A percentile compares a stretch with the other conserved stretches of the same genome.
These are phyloP conservation scores for Stereum hirsutum DNA, from an alignment of 1,284 basidiomycete species.

Conservation along the genomic window DNA sequence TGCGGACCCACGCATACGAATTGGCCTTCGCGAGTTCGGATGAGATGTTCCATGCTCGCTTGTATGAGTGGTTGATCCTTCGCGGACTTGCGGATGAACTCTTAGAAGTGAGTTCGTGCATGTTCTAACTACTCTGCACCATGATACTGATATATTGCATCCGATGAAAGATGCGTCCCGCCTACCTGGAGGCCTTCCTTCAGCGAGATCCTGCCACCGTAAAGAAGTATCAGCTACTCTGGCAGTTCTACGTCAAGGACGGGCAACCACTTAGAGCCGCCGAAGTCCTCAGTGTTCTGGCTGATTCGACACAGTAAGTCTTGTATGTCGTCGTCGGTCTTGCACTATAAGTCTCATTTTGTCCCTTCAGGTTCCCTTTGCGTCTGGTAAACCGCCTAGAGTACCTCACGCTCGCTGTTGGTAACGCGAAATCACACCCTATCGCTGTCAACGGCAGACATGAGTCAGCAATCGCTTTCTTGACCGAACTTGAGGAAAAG, in stretches of 20 bases:
- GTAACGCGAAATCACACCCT: constrained; percentile 92
- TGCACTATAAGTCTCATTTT: constrained; percentile 1
- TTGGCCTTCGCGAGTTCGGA: constrained; percentile 81
- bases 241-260: constrained; percentile 95
- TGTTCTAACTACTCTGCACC: constrained; percentile 3
- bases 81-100: constrained; percentile 81
- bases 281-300: constrained; percentile 78
- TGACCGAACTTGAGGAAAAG: constrained; percentile 91
- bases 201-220: constrained; percentile 73
- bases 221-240: constrained; percentile 83
- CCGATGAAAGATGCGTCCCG: constrained; percentile 63
- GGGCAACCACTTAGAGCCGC: constrained; percentile 82
- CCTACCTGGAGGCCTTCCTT: constrained; percentile 84
- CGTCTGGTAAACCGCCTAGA: constrained; percentile 71
- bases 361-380: constrained; percentile 48
- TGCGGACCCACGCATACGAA: constrained; percentile 69
- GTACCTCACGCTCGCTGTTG: constrained; percentile 88
- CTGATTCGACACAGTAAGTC: constrained; percentile 77
- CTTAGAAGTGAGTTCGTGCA: constrained; percentile 73
- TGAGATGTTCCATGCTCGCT: constrained; percentile 87
- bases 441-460: constrained; percentile 66
- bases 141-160: neutral
- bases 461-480: constrained; percentile 84
- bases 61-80: constrained; percentile 91
- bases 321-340: constrained; percentile 3